phyloP scores from a whole-genome alignment of 495 filamentous ascomycete genomes.

The Chaetomidium leptoderma region DNA sequence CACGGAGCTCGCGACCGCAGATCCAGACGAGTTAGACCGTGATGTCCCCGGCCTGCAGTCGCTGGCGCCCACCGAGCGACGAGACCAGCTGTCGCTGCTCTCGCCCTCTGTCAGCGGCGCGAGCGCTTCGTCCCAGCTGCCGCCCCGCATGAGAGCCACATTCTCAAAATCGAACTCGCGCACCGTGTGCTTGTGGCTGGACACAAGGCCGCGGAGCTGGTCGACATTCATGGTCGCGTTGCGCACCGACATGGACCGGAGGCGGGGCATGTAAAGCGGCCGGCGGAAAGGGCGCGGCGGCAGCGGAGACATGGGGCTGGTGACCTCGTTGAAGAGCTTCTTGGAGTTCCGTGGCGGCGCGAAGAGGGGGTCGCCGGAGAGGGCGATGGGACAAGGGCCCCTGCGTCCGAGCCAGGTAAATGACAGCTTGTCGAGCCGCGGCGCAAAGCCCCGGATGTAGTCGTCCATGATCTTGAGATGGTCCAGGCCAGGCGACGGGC shows the following conservation, averaged over 20 bases:
- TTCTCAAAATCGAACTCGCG: slow-evolving; percentile 70
- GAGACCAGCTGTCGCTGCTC: slow-evolving; percentile 37
- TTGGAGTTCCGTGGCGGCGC: slow-evolving; percentile 46
- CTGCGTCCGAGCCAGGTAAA: slow-evolving; percentile 69
- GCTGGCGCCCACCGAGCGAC: slow-evolving; percentile 32
- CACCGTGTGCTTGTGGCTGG: slow-evolving; percentile 57
- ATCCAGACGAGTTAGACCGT: slow-evolving; percentile 23
- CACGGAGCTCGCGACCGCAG: slow-evolving; percentile 23
- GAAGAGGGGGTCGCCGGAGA: slow-evolving; percentile 59
- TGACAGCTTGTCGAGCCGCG: slow-evolving; percentile 55
- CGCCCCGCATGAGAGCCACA: slow-evolving; percentile 54
- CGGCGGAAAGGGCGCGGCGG: slow-evolving; percentile 42
- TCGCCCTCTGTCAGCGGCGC: slow-evolving; percentile 52
- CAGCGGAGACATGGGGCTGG: slow-evolving; percentile 49
- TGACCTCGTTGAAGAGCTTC: slow-evolving; percentile 53
- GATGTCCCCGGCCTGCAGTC: slow-evolving; percentile 23
- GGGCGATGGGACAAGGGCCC: slow-evolving; percentile 62
- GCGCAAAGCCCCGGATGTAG: slow-evolving; percentile 62
- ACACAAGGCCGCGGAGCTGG: slow-evolving; percentile 60
- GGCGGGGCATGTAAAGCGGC: slow-evolving; percentile 53
- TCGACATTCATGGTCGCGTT: slow-evolving; percentile 63
- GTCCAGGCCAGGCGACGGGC: slow-evolving; percentile 52
- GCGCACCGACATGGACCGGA: slow-evolving; percentile 60
- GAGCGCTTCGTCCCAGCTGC: slow-evolving; percentile 72
- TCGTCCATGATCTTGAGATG: slow-evolving; percentile 72